Conservation (phyloP, 306 rosid genomes). For the Sechiopsis laciniata region DNA sequence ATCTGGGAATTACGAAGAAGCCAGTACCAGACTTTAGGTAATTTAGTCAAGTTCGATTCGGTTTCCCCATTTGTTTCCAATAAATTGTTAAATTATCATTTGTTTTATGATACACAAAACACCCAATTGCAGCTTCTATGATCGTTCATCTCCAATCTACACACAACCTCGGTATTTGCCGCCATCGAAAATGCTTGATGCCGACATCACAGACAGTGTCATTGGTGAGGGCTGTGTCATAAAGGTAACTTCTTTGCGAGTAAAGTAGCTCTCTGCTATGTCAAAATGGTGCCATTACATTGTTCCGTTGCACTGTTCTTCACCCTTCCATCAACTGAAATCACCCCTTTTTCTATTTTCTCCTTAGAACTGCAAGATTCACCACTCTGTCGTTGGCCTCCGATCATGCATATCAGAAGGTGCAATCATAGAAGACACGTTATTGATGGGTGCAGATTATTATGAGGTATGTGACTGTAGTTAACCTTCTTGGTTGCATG, state of each 20-base stretch:
- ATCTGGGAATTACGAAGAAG: constrained; percentile 91
- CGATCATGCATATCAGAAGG: constrained; percentile 97
- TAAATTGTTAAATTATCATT: constrained; percentile 12
- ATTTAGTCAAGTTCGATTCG: constrained; percentile 5
- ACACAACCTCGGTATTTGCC: constrained; percentile 97
- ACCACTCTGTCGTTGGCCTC: constrained; percentile 88
- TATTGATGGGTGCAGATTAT: constrained; percentile 97
- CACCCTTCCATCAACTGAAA: neutral
- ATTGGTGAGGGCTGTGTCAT: constrained; percentile 98
- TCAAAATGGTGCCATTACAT: neutral
- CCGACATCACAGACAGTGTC: constrained; percentile 94
- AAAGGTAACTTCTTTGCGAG: constrained; percentile 46
- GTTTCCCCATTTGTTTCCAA: neutral
- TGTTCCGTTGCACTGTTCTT: neutral
- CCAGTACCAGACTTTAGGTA: constrained; percentile 97
- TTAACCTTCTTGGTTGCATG: too few species aligned
- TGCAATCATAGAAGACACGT: constrained; percentile 85
- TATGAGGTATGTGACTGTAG: constrained; percentile 53
- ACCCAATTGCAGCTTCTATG: constrained; percentile 66
- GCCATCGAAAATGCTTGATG: constrained; percentile 98
- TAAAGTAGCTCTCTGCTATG: constrained; percentile 3
- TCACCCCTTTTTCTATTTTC: neutral
- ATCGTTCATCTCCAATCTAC: constrained; percentile 96
- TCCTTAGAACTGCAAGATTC: constrained; percentile 87
- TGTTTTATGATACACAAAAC: constrained; percentile 13